phyloP scores from a whole-genome alignment of 2,329 filamentous ascomycete genomes.

The Monilinia aucupariae region DNA sequence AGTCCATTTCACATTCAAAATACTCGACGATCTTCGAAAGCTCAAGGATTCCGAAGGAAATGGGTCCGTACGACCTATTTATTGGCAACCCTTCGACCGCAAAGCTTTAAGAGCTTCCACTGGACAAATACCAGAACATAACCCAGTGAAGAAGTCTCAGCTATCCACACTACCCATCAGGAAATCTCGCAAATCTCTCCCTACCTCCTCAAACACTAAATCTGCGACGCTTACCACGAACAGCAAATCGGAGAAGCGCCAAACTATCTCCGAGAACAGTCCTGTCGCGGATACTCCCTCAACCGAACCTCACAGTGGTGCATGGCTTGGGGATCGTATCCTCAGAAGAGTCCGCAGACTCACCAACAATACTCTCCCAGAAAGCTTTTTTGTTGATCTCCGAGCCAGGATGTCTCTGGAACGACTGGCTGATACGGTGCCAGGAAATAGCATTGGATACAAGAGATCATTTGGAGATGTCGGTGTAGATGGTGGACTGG shows the following conservation, averaged over 20 bases:
- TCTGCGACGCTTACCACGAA: background rate
- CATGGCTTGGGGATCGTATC: background rate
- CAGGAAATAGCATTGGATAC: conserved; percentile 11
- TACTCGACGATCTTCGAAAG: conserved; percentile 28
- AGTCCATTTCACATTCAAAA: conserved; percentile 31
- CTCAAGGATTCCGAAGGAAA: conserved; percentile 24
- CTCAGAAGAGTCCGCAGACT: background rate
- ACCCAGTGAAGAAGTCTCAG: background rate
- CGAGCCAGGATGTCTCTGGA: conserved; percentile 4
- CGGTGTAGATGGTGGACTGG: background rate
- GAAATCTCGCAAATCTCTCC: conserved; percentile 7
- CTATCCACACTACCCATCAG: background rate
- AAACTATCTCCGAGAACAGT: background rate
- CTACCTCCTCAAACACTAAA: background rate
- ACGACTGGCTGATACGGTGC: conserved; percentile 2
- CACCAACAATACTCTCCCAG: background rate
- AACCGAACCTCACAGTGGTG: background rate
- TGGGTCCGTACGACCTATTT: conserved; percentile 19
- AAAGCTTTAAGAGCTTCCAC: conserved; percentile 13
- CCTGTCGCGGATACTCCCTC: background rate
- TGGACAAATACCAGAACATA: conserved; percentile 11
- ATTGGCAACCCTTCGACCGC: conserved; percentile 18
- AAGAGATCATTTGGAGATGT: conserved; percentile 12
- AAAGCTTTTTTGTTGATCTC: background rate
- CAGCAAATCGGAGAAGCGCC: background rate